Evolutionary conservation across 192 early-diverging fungal genomes (phyloP).

Genomic region (Martensiomyces pterosporus): DNA sequence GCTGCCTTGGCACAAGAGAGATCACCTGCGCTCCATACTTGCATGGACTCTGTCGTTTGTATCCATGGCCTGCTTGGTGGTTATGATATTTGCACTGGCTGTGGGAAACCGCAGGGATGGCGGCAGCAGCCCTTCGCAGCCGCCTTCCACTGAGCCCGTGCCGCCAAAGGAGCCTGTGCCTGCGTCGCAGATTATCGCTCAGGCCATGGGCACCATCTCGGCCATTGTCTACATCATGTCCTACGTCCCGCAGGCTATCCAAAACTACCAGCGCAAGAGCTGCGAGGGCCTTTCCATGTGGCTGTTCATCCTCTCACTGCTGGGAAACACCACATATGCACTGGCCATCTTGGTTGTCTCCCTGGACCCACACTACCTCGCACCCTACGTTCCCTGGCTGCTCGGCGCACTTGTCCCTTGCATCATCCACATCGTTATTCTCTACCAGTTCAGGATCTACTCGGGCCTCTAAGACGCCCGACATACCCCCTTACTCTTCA

Average conservation of each 20-base stretch:
- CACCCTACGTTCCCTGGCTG: slow-evolving; percentile 71
- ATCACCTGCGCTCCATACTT: slow-evolving; percentile 13
- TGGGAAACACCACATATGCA: slow-evolving; percentile 65
- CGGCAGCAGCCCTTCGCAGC: not conserved
- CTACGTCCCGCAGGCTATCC: slow-evolving; percentile 76
- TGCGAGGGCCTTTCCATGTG: slow-evolving; percentile 76
- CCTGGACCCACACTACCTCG: slow-evolving; percentile 57
- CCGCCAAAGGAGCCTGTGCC: slow-evolving; percentile 4
- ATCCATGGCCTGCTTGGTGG: slow-evolving; percentile 20
- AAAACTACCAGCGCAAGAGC: slow-evolving; percentile 68
- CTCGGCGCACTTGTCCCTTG: slow-evolving; percentile 70
- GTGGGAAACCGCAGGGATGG: not conserved
- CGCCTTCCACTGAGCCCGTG: not conserved
- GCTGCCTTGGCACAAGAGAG: slow-evolving; percentile 3
- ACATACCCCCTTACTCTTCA: too few species aligned
- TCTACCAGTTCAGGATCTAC: slow-evolving; percentile 67
- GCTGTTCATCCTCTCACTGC: slow-evolving; percentile 74
- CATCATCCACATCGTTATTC: slow-evolving; percentile 70
- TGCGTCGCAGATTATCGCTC: slow-evolving; percentile 28
- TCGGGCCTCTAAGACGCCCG: not conserved
- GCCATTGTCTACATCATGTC: slow-evolving; percentile 50
- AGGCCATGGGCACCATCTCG: slow-evolving; percentile 38
- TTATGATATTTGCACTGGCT: slow-evolving; percentile 26
- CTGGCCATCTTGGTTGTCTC: slow-evolving; percentile 78
- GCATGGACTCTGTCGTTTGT: slow-evolving; percentile 24